Evolutionary conservation across 352 stramenopile genomes (phyloP).

Genomic region (Blastocystis hominis): DNA sequence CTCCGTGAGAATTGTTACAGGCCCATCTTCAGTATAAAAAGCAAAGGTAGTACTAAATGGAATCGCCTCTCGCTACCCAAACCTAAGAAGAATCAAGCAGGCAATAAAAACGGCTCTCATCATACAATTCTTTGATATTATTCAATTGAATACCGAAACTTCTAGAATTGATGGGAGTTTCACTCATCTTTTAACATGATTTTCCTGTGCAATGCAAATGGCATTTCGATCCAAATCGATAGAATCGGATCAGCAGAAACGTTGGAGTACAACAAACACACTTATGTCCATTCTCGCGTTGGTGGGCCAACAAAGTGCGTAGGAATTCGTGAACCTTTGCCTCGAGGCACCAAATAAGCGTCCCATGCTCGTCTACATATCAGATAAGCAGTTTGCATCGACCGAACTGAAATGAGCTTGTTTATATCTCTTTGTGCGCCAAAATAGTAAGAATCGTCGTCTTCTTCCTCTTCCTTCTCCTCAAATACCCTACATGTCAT

Average conservation of each 20-base stretch:
- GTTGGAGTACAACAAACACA: neutral
- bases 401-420: slow-evolving; percentile 40
- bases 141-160: neutral
- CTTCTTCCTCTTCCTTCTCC: slow-evolving; percentile 19
- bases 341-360: slow-evolving; percentile 19
- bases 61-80: neutral
- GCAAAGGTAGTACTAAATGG: neutral
- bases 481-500: neutral
- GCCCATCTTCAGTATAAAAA: slow-evolving; percentile 49
- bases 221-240: neutral
- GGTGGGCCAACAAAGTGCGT: slow-evolving; percentile 42
- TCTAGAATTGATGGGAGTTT: slow-evolving; percentile 57
- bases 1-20: slow-evolving; percentile 12
- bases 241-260: neutral
- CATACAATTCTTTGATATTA: neutral
- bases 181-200: neutral
- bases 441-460: slow-evolving; percentile 32
- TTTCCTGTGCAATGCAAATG: neutral
- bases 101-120: neutral
- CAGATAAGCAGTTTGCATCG: neutral
- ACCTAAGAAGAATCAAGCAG: neutral
- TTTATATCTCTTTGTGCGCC: slow-evolving; percentile 24
- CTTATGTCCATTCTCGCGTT: neutral
- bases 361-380: slow-evolving; percentile 28
- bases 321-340: slow-evolving; percentile 25